These are phyloP conservation scores for Amniculicola lignicola DNA, from an alignment of 495 filamentous ascomycete genomes.

Conservation along the genomic window DNA sequence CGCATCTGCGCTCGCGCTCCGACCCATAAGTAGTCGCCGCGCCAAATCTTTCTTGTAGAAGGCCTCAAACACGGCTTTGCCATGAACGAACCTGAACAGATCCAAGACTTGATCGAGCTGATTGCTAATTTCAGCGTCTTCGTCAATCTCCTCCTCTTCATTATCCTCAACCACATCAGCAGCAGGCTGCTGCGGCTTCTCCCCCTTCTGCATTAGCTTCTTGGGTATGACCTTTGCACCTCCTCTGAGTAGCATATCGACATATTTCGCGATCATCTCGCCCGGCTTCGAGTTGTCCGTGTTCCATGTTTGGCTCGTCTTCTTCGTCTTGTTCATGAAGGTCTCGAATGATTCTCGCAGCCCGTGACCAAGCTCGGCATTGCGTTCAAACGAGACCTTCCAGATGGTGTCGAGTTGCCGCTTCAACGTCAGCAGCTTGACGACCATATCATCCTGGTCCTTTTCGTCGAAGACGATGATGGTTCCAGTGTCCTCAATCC, in stretches of 20 bases:
- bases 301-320: constrained; percentile 60
- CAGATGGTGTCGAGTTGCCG: constrained; percentile 71
- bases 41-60: constrained; percentile 99
- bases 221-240: constrained; percentile 76
- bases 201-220: constrained; percentile 43
- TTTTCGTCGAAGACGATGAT: constrained; percentile 75
- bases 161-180: constrained; percentile 51
- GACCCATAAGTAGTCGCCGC: constrained; percentile 77
- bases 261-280: constrained; percentile 98
- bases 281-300: constrained; percentile 89
- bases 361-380: constrained; percentile 69
- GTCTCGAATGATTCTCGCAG: constrained; percentile 78
- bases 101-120: constrained; percentile 90
- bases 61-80: constrained; percentile 95
- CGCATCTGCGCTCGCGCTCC: constrained; percentile 89
- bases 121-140: constrained; percentile 82
- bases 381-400: constrained; percentile 65
- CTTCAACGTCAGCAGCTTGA: constrained; percentile 77
- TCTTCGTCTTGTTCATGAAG: constrained; percentile 86
- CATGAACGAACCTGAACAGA: constrained; percentile 93
- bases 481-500: constrained; percentile 74
- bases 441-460: constrained; percentile 80
- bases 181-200: constrained; percentile 28
- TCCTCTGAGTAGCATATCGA: constrained; percentile 82
- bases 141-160: constrained; percentile 62